A percentile compares a stretch with the other conserved stretches of the same genome.
Evolutionary conservation across 306 rosid species (phyloP).

Genomic region (Cercis canadensis): DNA sequence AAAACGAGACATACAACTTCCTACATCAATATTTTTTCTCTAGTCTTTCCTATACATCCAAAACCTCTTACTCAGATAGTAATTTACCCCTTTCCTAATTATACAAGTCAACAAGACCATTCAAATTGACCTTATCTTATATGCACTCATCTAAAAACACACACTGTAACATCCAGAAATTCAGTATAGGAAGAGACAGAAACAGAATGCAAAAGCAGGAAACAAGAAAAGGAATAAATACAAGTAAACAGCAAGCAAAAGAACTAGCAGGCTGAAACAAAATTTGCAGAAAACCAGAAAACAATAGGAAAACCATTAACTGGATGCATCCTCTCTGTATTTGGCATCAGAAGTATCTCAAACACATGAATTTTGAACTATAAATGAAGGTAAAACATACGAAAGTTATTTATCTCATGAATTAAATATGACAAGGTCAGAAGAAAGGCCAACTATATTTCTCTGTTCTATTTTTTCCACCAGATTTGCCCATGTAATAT

Average conservation of each 20-base stretch:
- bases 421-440: not conserved
- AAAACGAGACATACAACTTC: constrained; percentile 1
- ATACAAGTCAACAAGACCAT: constrained; percentile 29
- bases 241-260: constrained; percentile 10
- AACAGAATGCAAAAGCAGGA: constrained; percentile 8
- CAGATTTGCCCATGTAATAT: not conserved
- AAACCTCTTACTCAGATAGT: constrained; percentile 12
- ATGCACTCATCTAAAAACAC: not conserved
- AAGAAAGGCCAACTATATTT: not conserved
- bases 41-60: constrained; percentile 24
- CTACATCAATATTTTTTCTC: not conserved
- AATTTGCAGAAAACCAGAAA: constrained; percentile 6
- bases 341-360: not conserved
- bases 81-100: constrained; percentile 18
- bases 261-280: not conserved
- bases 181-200: not conserved
- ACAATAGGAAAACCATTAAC: not conserved
- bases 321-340: not conserved
- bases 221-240: not conserved
- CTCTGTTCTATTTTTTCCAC: not conserved
- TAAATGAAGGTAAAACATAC: constrained; percentile 2
- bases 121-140: constrained; percentile 3
- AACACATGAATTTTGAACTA: constrained; percentile 3
- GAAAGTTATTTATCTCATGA: not conserved
- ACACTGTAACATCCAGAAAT: not conserved